Percentiles rank a stretch among this genome's conserved stretches.
These are phyloP conservation scores for Nigrospora oryzae DNA, from an alignment of 2,329 filamentous ascomycete species.

Conservation along the genomic window DNA sequence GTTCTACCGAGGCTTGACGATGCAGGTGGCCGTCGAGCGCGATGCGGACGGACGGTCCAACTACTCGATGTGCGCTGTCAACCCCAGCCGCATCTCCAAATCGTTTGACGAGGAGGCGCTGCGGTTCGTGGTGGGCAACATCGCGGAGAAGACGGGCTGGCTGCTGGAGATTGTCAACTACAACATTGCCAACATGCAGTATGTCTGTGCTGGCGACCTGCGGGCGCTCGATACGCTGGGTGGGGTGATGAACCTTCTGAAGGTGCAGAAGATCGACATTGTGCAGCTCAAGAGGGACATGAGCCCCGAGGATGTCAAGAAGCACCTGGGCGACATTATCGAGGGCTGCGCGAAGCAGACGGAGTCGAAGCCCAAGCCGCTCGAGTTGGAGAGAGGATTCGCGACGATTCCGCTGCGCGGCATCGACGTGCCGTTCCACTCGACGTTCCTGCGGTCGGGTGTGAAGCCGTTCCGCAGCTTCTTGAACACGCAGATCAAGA, in stretches of 20 bases:
- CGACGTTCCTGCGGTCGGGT: slow-evolving; percentile 92
- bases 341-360: slow-evolving; percentile 80
- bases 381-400: slow-evolving; percentile 89
- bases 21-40: slow-evolving; percentile 98
- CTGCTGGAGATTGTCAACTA: slow-evolving; percentile 98
- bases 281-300: slow-evolving; percentile 81
- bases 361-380: slow-evolving; percentile 75
- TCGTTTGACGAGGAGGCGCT: slow-evolving; percentile 97
- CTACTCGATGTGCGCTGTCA: slow-evolving; percentile 99
- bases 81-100: slow-evolving; percentile 95
- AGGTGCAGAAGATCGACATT: slow-evolving; percentile 95
- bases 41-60: slow-evolving; percentile 89
- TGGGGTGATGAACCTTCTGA: slow-evolving; percentile 88
- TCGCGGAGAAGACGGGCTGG: slow-evolving; percentile 90
- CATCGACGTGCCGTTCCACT: slow-evolving; percentile 99
- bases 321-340: slow-evolving; percentile 85
- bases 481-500: slow-evolving; percentile 99
- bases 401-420: slow-evolving; percentile 94
- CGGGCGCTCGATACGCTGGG: slow-evolving; percentile 64
- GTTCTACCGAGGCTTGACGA: slow-evolving; percentile 97
- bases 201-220: slow-evolving; percentile 64
- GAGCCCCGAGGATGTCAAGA: slow-evolving; percentile 85
- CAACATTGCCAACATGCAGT: slow-evolving; percentile 70
- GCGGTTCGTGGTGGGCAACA: slow-evolving; percentile 93
- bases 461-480: slow-evolving; percentile 99